A percentile compares a stretch with the other conserved stretches of the same genome.
Conservation (phyloP, 805 yeast genomes). For the Kodamaea kakaduensis region DNA sequence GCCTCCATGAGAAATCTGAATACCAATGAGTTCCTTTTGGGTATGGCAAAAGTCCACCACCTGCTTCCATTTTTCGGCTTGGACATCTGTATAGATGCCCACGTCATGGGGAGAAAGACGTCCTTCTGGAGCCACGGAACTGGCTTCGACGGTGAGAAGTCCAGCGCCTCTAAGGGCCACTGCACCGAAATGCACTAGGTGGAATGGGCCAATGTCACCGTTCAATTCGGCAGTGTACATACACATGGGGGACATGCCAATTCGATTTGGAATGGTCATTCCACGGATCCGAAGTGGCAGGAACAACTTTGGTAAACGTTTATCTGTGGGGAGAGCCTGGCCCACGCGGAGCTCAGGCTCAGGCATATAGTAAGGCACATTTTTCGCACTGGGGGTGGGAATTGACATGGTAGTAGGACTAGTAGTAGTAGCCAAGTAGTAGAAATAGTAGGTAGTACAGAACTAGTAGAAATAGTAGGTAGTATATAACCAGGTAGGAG, state of each 20-base stretch:
- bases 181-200: conserved; percentile 46
- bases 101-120: conserved; percentile 41
- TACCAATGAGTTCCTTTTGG: conserved; percentile 44
- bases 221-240: conserved; percentile 42
- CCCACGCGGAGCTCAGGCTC: conserved; percentile 3
- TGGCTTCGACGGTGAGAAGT: conserved; percentile 44
- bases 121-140: conserved; percentile 39
- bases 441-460: too few relatives aligned
- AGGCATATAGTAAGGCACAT: conserved; percentile 7
- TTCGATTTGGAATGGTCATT: conserved; percentile 44
- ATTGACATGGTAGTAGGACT: too few relatives aligned
- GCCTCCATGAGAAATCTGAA: conserved; percentile 56
- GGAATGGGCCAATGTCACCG: conserved; percentile 43
- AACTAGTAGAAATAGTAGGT: too few relatives aligned
- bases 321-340: conserved; percentile 2
- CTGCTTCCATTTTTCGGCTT: conserved; percentile 37
- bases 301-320: conserved; percentile 37
- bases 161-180: conserved; percentile 49
- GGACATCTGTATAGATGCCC: conserved; percentile 50
- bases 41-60: conserved; percentile 46
- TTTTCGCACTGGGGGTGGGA: conserved; percentile 1
- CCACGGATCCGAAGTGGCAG: conserved; percentile 40
- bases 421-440: too few relatives aligned
- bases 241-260: conserved; percentile 58
- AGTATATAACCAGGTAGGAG: too few relatives aligned